Evolutionary conservation across 768 basidiomycete species (phyloP).

Genomic region (Phallus indusiatus): DNA sequence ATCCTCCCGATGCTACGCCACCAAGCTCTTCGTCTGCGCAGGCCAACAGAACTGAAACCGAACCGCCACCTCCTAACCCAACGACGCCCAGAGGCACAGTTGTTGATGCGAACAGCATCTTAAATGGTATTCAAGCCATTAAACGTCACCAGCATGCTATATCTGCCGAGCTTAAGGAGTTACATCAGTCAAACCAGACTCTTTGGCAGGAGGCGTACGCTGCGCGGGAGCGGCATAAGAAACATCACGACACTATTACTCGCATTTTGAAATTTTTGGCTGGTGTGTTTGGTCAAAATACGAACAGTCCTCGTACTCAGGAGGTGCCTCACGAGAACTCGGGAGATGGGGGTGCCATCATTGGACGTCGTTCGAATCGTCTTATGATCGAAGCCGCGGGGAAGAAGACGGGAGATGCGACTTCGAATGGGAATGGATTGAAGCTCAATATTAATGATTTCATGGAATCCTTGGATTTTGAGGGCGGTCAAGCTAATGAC

Average conservation of each 20-base stretch:
- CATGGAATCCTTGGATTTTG: conserved; percentile 8
- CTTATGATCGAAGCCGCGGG: conserved; percentile 57
- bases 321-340: conserved; percentile 29
- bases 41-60: conserved; percentile 3
- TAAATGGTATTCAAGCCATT: conserved; percentile 76
- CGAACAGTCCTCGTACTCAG: conserved; percentile 16
- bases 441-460: conserved; percentile 2
- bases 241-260: conserved; percentile 94
- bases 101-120: conserved; percentile 68
- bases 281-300: conserved; percentile 66
- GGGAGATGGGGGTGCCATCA: conserved; percentile 30
- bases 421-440: conserved; percentile 13
- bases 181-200: conserved; percentile 78
- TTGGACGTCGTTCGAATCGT: conserved; percentile 41
- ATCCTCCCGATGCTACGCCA: conserved; percentile 11
- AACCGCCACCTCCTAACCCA: conserved; percentile 1
- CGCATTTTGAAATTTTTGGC: conserved; percentile 92
- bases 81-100: conserved; percentile 24
- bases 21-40: conserved; percentile 23
- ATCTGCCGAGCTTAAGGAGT: conserved; percentile 75
- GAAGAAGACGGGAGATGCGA: conserved; percentile 26
- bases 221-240: conserved; percentile 72
- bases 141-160: conserved; percentile 92
- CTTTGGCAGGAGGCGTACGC: conserved; percentile 89
- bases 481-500: conserved; percentile 7